Base-by-base conservation (phyloP, 2,329 filamentous ascomycete species). In the Colletotrichum truncatum region DNA sequence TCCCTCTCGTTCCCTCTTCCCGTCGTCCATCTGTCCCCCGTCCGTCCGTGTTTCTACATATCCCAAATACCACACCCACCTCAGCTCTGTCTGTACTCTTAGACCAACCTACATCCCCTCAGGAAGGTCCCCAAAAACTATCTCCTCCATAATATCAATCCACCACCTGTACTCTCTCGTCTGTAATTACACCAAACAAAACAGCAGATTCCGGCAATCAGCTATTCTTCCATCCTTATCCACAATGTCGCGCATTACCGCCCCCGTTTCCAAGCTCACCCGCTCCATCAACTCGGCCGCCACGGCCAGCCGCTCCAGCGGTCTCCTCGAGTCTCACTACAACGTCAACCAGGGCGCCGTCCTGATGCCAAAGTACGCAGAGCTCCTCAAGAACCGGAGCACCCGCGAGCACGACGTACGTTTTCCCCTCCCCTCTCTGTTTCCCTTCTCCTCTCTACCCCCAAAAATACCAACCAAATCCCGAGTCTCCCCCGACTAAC, bases 241-340 rank as follows among this genome's bases (percentile, higher is more conserved):
- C 38, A 75, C 18, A 63, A 86, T 86, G 80, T 84, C 84, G 49
- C 78, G 84, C 73, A 78, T 86, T 66, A 82, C 83, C 14, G 79
- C 81, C 46, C 82, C 84, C 73, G 76, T 81, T 69, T 74, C 78
- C 73, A 85, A 85, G 76, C 78, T 86, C 72, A 68, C 82, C 69
- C 80, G 84, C 68, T 77, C 79, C 49, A 72, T 85, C 67, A 76
- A 78, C 72, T 77, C 82, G 63, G 76, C 82, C n/a, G 74, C 81
- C 21, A 73, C 78, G 21, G 70, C 76, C 26, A 75, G 75, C 48
- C 70, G 63, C 12, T 62, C 57, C 62, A 73, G 71, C 67, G 71
- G 79, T 32, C 70, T 78, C 46, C 73, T 78, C 69, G 74, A 74
- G 48, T 53, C 55, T 1, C 65, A 67, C 56, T 70, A 70, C 70